Percentiles rank a stretch among this genome's conserved stretches.
These are phyloP conservation scores for Rubia balearica DNA, from an alignment of 305 asterid genomes.

Conservation along the genomic window DNA sequence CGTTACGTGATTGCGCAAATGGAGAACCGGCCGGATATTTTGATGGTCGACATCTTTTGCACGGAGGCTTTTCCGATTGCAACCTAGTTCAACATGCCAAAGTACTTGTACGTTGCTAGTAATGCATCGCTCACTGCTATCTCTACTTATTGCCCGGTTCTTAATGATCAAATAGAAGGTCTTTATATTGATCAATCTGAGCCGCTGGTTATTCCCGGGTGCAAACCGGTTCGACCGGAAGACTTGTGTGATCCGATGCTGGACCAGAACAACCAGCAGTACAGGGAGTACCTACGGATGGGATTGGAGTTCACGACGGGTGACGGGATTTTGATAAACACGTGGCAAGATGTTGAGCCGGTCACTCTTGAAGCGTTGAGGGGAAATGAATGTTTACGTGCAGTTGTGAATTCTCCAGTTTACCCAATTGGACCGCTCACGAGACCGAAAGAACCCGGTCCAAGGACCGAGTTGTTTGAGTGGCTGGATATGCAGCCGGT, in stretches of 20 bases:
- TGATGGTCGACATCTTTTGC: constrained; percentile 22
- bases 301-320: constrained; percentile 21
- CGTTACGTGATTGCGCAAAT: constrained; percentile 34
- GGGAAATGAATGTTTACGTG: constrained; percentile 25
- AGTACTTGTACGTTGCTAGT: constrained; percentile 16
- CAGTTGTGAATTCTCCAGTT: constrained; percentile 33
- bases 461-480: constrained; percentile 11
- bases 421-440: constrained; percentile 54
- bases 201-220: constrained; percentile 49
- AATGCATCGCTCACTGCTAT: constrained; percentile 33
- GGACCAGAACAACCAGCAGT: constrained; percentile 45
- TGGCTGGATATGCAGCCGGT: constrained; percentile 59
- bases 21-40: constrained; percentile 35
- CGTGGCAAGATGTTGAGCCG: constrained; percentile 51
- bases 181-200: constrained; percentile 37
- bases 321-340: constrained; percentile 57
- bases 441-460: constrained; percentile 22
- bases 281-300: constrained; percentile 27
- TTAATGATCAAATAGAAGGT: constrained; percentile 38
- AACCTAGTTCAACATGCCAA: constrained; percentile 18
- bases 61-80: constrained; percentile 23
- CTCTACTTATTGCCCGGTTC: constrained; percentile 34
- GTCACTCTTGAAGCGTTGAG: constrained; percentile 36
- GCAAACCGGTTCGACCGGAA: constrained; percentile 52
- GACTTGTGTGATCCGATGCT: constrained; percentile 56